Base-by-base conservation (phyloP, 2,329 filamentous ascomycete genomes). In the Xylaria sp. region DNA sequence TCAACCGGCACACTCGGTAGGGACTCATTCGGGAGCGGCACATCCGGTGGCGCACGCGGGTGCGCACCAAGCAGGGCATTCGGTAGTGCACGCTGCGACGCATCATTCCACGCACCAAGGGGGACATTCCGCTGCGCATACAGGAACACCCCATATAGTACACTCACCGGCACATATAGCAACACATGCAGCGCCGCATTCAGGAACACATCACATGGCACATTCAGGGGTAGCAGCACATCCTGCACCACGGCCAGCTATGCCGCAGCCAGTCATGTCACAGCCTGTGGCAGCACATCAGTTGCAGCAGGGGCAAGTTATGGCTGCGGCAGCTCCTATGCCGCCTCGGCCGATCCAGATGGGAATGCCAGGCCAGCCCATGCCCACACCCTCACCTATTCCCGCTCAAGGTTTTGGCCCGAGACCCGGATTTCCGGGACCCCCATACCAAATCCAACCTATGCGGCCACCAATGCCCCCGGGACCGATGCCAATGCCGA, bases 301-400 rank as follows among this genome's bases (percentile, higher is more conserved):
- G 15, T 2, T 50, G 13, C 63, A 59, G 7, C 60, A 60, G 6
- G 46, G 13, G 1, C 63, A 59, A 39, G 13, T 23, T 15, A 60
- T 65, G 30, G 28, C 53, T 13, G 10, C 43, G 6, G 48, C 50
- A 18, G 43, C 50, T n/a, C 53, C 52, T 20, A 50, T 64, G 39
- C 43, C 52, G 5, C 55, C 30, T 32, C 36, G 52, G 15, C 67
- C 67, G 7, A 36, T 62, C 18, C 68, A 67, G 13, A 65, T 67
- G 58, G 61, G 28, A 32, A 28, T 53, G 34, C 61, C 66, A 5
- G 43, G 23, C 34, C 67, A 64, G 28, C 56, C 55, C 13, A 56
- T 63, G 66, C 48, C 57, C 25, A 64, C 63, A 63, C 20, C 45
- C 8, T 34, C 45, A 18, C 58, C 62, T 48, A 12, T 62, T 0